Conservation (phyloP, 2,329 filamentous ascomycete genomes). For the Pseudocercospora macadamiae region DNA sequence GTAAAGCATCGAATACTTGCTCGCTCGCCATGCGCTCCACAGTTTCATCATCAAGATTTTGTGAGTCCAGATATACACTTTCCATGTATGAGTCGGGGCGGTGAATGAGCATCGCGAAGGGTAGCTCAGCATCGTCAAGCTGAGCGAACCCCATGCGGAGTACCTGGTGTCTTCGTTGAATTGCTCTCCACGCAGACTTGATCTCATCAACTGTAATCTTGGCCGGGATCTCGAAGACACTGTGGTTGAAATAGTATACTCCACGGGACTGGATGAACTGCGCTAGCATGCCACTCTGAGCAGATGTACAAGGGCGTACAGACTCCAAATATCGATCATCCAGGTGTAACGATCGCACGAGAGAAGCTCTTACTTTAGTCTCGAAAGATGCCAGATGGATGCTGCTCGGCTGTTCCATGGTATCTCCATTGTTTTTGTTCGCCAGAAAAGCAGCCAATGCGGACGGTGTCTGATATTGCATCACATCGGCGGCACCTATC, state of each 20-base stretch:
- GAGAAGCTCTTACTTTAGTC: slow-evolving; percentile 39
- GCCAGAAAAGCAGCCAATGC: slow-evolving; percentile 27
- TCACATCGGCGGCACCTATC: slow-evolving; percentile 71
- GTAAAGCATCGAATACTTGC: slow-evolving; percentile 49
- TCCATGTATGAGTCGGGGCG: slow-evolving; percentile 24
- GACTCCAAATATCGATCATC: slow-evolving; percentile 51
- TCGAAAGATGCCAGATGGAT: slow-evolving; percentile 60
- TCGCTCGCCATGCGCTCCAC: slow-evolving; percentile 8
- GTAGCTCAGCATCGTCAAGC: slow-evolving; percentile 60
- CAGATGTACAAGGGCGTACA: slow-evolving; percentile 74
- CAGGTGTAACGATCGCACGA: slow-evolving; percentile 41
- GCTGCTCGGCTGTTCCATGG: background rate
- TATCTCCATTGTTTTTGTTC: background rate
- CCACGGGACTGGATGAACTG: slow-evolving; percentile 71
- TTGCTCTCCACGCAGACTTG: slow-evolving; percentile 60
- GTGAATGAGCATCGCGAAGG: slow-evolving; percentile 78
- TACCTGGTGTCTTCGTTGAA: slow-evolving; percentile 65
- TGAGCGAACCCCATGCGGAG: slow-evolving; percentile 74
- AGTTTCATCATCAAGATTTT: slow-evolving; percentile 37
- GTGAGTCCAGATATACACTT: background rate
- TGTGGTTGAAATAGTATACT: slow-evolving; percentile 73
- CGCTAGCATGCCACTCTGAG: slow-evolving; percentile 79
- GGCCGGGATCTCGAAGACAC: slow-evolving; percentile 57
- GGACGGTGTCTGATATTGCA: slow-evolving; percentile 54
- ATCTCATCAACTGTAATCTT: slow-evolving; percentile 49